Evolutionary conservation across 257 asterid genomes (phyloP).

Genomic region (Solanum appendiculatum): DNA sequence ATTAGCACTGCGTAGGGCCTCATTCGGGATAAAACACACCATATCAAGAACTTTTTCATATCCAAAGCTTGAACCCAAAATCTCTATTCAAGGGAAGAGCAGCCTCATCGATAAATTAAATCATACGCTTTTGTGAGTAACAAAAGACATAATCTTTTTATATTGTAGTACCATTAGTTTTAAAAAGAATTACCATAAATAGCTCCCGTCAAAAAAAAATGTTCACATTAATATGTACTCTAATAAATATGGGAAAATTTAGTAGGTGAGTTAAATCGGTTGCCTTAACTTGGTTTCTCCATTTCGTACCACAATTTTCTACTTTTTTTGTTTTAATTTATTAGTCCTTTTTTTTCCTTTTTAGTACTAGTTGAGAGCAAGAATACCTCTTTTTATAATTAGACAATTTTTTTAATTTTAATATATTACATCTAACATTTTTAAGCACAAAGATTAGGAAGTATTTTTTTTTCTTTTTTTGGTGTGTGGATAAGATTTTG

Average conservation of each 20-base stretch:
- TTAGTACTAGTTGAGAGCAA: too few relatives aligned
- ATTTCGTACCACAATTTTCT: neutral
- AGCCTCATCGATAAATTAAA: fast-evolving
- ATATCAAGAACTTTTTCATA: fast-evolving
- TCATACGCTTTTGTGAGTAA: neutral
- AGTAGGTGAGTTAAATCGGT: neutral
- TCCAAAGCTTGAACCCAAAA: fast-evolving
- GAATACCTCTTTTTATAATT: too few relatives aligned
- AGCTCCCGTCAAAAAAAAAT: too few relatives aligned
- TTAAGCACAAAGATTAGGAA: neutral
- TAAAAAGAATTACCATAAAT: neutral
- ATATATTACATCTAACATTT: too few relatives aligned
- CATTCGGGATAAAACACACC: fast-evolving
- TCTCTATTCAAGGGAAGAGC: neutral
- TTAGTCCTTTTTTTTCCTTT: too few relatives aligned
- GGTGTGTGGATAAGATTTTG: neutral
- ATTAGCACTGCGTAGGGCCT: too few relatives aligned
- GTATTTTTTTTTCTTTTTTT: neutral
- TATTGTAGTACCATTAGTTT: too few relatives aligned
- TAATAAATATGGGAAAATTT: neutral
- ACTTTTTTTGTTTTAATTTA: neutral
- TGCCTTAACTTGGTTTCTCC: neutral
- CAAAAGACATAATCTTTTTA: too few relatives aligned
- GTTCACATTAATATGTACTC: neutral
- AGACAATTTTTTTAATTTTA: too few relatives aligned